A percentile compares a stretch with the other conserved stretches of the same genome.
Conservation (phyloP, 768 basidiomycete species). For the Tricholoma hemisulphureum region DNA sequence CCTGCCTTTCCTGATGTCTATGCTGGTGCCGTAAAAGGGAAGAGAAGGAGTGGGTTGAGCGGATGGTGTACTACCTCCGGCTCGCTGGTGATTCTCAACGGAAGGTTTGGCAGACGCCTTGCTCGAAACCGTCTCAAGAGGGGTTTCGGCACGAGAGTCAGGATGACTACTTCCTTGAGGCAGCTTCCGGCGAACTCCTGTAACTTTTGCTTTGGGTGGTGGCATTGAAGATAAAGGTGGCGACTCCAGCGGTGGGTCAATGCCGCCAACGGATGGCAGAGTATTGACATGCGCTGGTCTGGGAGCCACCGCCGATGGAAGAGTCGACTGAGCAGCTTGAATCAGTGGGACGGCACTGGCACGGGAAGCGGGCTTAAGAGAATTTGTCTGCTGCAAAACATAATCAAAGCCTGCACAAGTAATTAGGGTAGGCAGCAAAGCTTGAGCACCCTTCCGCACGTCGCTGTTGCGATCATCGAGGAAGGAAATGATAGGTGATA, state of each 20-base stretch:
- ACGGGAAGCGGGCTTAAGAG: slow-evolving; percentile 89
- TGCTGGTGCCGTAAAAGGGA: slow-evolving; percentile 52
- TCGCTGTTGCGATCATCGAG: slow-evolving; percentile 91
- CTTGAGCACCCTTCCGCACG: slow-evolving; percentile 88
- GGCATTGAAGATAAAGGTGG: slow-evolving; percentile 36
- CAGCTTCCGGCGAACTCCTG: slow-evolving; percentile 70
- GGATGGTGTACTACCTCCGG: slow-evolving; percentile 30
- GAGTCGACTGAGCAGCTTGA: slow-evolving; percentile 67
- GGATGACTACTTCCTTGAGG: slow-evolving; percentile 60
- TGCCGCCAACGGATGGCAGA: slow-evolving; percentile 30
- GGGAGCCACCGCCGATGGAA: slow-evolving; percentile 24
- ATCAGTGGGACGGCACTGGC: slow-evolving; percentile 83
- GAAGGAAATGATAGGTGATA: slow-evolving; percentile 61
- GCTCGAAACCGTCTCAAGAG: slow-evolving; percentile 33
- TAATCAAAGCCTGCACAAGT: slow-evolving; percentile 75
- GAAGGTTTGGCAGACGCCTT: slow-evolving; percentile 31
- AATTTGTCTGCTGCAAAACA: slow-evolving; percentile 81
- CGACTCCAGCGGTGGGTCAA: slow-evolving; percentile 46
- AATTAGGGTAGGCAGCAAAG: slow-evolving; percentile 75
- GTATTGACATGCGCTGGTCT: slow-evolving; percentile 28
- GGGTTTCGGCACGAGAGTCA: slow-evolving; percentile 46
- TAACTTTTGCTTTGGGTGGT: slow-evolving; percentile 48
- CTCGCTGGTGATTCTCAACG: slow-evolving; percentile 43
- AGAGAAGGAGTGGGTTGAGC: slow-evolving; percentile 34
- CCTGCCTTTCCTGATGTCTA: slow-evolving; percentile 63